Conservation (phyloP, 441 rosid species). For the Croton laevigatus region DNA sequence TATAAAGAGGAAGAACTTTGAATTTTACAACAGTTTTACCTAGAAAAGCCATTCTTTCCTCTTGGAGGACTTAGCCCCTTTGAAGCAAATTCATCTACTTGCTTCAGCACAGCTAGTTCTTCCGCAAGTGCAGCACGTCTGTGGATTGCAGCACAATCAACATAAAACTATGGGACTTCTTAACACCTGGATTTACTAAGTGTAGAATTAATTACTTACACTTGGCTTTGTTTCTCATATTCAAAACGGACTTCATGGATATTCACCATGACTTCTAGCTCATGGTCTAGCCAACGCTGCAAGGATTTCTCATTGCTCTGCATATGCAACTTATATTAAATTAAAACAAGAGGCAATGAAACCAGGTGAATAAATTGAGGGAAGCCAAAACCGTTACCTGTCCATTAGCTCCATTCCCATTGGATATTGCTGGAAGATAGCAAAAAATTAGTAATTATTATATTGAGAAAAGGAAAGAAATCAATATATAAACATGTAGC, state of each 20-base stretch:
- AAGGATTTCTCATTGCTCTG: conserved; percentile 88
- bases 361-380: neutral
- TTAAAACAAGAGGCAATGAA: conserved; percentile 10
- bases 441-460: conserved; percentile 30
- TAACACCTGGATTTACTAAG: neutral
- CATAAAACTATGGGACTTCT: neutral
- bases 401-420: conserved; percentile 76
- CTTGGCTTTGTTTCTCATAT: conserved; percentile 97
- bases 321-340: conserved; percentile 23
- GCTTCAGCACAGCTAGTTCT: conserved; percentile 83
- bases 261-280: conserved; percentile 96
- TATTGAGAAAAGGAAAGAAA: conserved; percentile 10
- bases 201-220: conserved; percentile 50
- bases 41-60: conserved; percentile 87
- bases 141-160: conserved; percentile 27
- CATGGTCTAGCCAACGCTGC: conserved; percentile 94
- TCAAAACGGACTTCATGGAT: conserved; percentile 98
- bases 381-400: conserved; percentile 47
- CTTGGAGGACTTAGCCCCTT: conserved; percentile 96
- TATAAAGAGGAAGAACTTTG: neutral
- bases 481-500: conserved; percentile 1
- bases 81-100: conserved; percentile 86
- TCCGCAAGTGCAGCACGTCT: conserved; percentile 96
- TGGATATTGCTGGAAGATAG: conserved; percentile 54
- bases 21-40: conserved; percentile 40